Evolutionary conservation across 306 rosid species (phyloP).

Genomic region (Prinsepia uniflora): DNA sequence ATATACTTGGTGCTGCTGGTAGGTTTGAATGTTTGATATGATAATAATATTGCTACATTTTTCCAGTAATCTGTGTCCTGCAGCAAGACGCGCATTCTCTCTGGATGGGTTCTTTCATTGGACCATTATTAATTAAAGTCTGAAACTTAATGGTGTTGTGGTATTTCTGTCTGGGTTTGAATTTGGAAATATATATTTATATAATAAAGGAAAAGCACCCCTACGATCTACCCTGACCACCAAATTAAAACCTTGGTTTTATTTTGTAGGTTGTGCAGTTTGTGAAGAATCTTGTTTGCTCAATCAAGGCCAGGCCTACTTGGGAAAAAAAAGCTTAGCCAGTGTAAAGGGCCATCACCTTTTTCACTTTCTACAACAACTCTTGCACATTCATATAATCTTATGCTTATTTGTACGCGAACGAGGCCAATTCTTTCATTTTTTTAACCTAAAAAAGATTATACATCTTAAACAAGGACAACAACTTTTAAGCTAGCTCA

Average conservation of each 20-base stretch:
- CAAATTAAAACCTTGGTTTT: slow-evolving; percentile 22
- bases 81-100: slow-evolving; percentile 20
- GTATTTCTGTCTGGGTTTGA: slow-evolving; percentile 23
- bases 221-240: not conserved
- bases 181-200: not conserved
- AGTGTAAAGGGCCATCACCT: slow-evolving; percentile 20
- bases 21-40: not conserved
- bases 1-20: slow-evolving; percentile 4
- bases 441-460: not conserved
- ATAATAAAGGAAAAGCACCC: not conserved
- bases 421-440: not conserved
- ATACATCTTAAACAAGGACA: not conserved
- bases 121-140: slow-evolving; percentile 9
- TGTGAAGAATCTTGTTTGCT: slow-evolving; percentile 32
- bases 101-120: slow-evolving; percentile 18
- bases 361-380: slow-evolving; percentile 35
- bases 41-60: not conserved
- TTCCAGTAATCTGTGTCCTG: slow-evolving; percentile 10
- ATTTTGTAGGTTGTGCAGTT: slow-evolving; percentile 33
- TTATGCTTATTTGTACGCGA: slow-evolving; percentile 11
- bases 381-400: slow-evolving; percentile 27
- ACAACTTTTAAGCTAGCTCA: not conserved
- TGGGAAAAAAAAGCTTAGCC: slow-evolving; percentile 13
- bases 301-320: slow-evolving; percentile 28
- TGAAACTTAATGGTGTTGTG: slow-evolving; percentile 20